Base-by-base conservation (phyloP, 495 filamentous ascomycete genomes). In the Aspergillus egyptiacus region DNA sequence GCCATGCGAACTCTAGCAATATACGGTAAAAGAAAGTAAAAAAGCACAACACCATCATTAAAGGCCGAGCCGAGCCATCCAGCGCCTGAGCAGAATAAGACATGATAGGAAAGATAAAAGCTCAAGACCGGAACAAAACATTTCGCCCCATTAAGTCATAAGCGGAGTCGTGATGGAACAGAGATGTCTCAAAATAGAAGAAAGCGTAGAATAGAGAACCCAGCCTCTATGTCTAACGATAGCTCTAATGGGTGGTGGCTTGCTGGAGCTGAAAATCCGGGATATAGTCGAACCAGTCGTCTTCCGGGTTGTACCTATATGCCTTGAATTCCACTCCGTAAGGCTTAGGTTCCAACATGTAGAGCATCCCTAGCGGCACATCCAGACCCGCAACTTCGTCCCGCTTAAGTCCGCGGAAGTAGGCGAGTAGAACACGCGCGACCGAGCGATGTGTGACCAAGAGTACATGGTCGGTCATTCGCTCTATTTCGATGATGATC, bases 251-350 rank as follows among this genome's bases (percentile, higher is more conserved):
- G 23, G 58, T 40, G 13, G 48, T 36, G 15, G 42, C 78, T 59
- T 74, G 76, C 50, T 73, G 70, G 31, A 90, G 72, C 66, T 85
- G 76, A 63, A 88, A 96, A 46, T 87, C 72, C 4, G 84, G 87
- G 27, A 88, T 67, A 55, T 87, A 77, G 50, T 95, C 82, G 56
- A 98, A 98, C 81, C 82, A 87, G 41, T 84, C 82, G 17, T 58
- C 78, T 17, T 73, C 69, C 28, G 83, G 71, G 59, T 96, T 87
- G 69, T 96, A 96, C 39, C 79, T 76, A 69, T 95, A 97, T 0
- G 90, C 91, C 62, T 89, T 89, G 66, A 96, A 96, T 38, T 94
- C 93, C 48, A 96, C 91, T 0, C 93, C 93, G 57, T 98, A 98
- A 3, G 93, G 93, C 74, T 96, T 97, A 50, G 93, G 93, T 63